Evolutionary conservation across 1,284 basidiomycete genomes (phyloP).

Genomic region (Thecaphora thlaspeos): DNA sequence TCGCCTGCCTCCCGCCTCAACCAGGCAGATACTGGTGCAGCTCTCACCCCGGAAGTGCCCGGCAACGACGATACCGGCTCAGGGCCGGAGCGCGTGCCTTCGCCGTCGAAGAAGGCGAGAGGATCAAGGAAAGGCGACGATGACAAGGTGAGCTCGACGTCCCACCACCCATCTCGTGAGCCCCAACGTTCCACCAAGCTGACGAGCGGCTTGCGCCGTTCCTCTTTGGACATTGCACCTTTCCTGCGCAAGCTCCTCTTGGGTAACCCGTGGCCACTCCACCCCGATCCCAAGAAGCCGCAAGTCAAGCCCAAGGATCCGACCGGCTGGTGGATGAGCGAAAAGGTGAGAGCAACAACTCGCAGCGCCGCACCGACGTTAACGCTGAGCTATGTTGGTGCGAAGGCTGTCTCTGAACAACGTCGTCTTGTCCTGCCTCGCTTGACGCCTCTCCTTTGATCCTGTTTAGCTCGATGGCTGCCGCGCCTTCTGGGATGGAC

Average conservation of each 20-base stretch:
- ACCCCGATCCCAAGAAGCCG: constrained; percentile 58
- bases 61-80: no score
- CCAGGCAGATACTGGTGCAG: no score
- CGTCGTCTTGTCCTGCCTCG: neutral
- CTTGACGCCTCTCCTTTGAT: neutral
- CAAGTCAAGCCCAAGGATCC: constrained; percentile 61
- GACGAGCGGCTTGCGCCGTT: no score
- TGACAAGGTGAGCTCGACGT: constrained; percentile 11
- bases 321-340: constrained; percentile 69
- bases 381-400: no score
- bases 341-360: constrained; percentile 69
- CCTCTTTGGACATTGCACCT: no score
- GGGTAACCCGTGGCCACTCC: constrained; percentile 67
- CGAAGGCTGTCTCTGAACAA: neutral
- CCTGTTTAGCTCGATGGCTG: constrained; percentile 54
- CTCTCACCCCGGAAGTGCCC: no score
- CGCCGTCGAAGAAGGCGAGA: constrained; percentile 15
- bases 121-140: constrained; percentile 11
- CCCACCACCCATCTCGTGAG: no score
- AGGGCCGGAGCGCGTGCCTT: no score
- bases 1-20: neutral
- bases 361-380: no score
- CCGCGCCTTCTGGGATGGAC: constrained; percentile 67
- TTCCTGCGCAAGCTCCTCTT: constrained; percentile 60
- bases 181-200: neutral